Evolutionary conservation across 768 basidiomycete genomes (phyloP), one percentile per base, ranked within the genome.

Genomic region (Plicaturopsis crispa): DNA sequence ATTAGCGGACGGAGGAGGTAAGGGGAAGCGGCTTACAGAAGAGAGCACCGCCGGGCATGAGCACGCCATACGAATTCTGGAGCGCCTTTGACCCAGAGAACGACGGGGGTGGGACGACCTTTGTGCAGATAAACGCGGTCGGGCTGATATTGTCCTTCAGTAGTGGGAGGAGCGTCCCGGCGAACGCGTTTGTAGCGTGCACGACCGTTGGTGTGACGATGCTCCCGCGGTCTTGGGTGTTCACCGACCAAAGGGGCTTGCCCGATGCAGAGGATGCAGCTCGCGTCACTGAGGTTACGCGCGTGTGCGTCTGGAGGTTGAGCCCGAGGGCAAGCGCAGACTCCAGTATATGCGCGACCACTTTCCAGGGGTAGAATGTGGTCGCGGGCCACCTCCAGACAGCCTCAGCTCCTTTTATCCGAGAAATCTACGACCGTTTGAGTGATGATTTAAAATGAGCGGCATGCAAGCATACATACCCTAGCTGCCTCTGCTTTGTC

Each of bases 131-230:
- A 37, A 45, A 43, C 28, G 48, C 40, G 14, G 48, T 43, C 17
- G 50, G 48, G 22, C 49, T 43, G 19, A 66, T 55, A 14, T 47
- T 48, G 5, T 49, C 42, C 6, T 49, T 46, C 20, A 76, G 57
- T 13, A 61, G 54, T 0, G 75, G 70, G 6, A 78, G 46, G 17
- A 78, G 55, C 14, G 59, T 51, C 1, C 71, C 60, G 10, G 65
- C 61, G 48, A 74, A 75, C 8, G 66, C 76, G 48, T 78, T 78
- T 7, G 75, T 78, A 4, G 72, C 70, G 44, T 72, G 73, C 0
- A 78, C 61, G 14, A 78, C 65, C 21, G 66, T 67, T 8, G 51
- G 44, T 0, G 73, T 48, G 2, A 41, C 44, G 21, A 75, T 43
- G 16, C 28, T 44, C 0, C 76, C 76, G 30, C 65, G 61, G 5